Conservation (phyloP, 345 rosid genomes). For the Euphorbia peplus region DNA sequence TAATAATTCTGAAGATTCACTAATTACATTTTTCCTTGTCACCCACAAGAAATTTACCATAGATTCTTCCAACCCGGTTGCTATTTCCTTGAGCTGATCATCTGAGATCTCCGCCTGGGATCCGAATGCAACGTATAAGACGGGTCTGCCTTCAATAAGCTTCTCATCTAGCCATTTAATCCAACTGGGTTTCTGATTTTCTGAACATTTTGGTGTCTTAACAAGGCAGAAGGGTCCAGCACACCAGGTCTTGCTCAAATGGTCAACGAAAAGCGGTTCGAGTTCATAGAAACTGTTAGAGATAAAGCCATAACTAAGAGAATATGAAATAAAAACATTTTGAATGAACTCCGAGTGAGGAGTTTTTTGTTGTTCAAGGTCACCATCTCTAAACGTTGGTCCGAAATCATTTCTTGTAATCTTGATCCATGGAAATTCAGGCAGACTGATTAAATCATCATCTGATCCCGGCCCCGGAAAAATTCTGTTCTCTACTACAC, state of each 20-base stretch:
- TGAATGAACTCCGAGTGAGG: conserved; percentile 4
- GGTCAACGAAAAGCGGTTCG: conserved; percentile 49
- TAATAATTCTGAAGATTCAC: conserved; percentile 41
- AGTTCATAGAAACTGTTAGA: conserved; percentile 66
- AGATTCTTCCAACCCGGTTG: conserved; percentile 55
- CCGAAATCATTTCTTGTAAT: conserved; percentile 44
- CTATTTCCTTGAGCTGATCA: conserved; percentile 51
- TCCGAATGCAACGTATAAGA: conserved; percentile 78
- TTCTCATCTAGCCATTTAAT: conserved; percentile 61
- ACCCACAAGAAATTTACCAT: conserved; percentile 65
- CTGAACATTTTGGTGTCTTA: neutral
- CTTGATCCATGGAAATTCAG: conserved; percentile 67
- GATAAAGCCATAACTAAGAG: conserved; percentile 41
- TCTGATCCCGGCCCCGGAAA: conserved; percentile 22
- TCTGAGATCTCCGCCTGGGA: conserved; percentile 59
- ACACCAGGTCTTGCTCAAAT: conserved; percentile 36
- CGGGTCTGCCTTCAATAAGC: conserved; percentile 40
- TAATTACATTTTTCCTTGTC: conserved; percentile 29
- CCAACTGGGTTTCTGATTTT: conserved; percentile 42
- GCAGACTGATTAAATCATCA: conserved; percentile 44
- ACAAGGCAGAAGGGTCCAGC: conserved; percentile 57
- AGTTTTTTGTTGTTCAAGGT: conserved; percentile 13
- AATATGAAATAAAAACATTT: conserved; percentile 10
- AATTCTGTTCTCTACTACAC: neutral
- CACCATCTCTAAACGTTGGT: neutral